Base-by-base conservation (phyloP, 345 rosid genomes). In the Gossypium stocksii region DNA sequence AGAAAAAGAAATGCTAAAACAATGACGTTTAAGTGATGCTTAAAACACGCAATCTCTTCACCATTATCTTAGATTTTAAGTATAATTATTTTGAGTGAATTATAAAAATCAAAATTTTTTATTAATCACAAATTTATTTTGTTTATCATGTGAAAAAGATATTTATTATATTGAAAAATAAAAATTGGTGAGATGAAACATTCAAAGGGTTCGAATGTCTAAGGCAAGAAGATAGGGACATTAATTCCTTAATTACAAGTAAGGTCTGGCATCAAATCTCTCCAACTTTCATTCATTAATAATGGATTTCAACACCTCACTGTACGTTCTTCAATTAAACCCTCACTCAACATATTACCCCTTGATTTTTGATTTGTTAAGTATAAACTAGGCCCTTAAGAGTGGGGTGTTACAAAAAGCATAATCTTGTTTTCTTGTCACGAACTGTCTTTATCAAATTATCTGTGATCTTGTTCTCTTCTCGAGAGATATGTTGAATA, bases 1-100 rank as follows among this genome's bases (percentile, higher is more conserved):
- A 12, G 19, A 19, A 11, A 54, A 53, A 34, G 2, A 57, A 0
- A 19, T 7, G 58, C 2, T 38, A 68, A 56, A 23, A 51, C 52
- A 44, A 80, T 76, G 87, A 78, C 83, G 84, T 76, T 71, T 29
- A 34, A 12, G 15, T 74, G 84, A 82, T 74, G 82, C 66, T 57
- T 65, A 59, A 27, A 70, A 56, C 81, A 76, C 79, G 87, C 82
- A 70, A 78, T 72, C 80, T 27, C 65, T 20, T 3, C 9, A 2
- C 9, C 48, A 29, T 73, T 74, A 74, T 77, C 75, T 77, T 80
- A 13, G 29, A 63, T 46, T 34, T 29, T 9, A 77, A 74, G 77
- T 73, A 71, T 66, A 34, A 49, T 78, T 41, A 22, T 62, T 69
- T 51, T 62, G 12, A 34, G 14, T 38, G 20, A 65, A 63, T 8